These are phyloP conservation scores for Pythium dissotocum DNA, from an alignment of 352 stramenopile genomes.

Conservation along the genomic window DNA sequence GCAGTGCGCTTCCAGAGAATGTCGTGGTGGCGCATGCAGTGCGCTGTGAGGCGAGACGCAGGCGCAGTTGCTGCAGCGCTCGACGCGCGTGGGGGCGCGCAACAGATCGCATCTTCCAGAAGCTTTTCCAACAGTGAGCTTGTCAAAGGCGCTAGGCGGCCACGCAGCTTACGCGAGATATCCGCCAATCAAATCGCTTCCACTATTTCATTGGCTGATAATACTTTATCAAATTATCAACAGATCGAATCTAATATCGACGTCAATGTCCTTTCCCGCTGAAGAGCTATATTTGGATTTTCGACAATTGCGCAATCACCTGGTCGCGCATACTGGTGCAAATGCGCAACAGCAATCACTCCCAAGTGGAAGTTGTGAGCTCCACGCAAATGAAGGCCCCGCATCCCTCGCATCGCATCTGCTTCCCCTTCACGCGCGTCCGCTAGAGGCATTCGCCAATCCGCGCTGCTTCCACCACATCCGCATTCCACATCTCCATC, in stretches of 20 bases:
- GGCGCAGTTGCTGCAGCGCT: neutral
- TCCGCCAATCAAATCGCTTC: neutral
- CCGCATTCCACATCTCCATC: neutral
- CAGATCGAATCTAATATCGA: neutral
- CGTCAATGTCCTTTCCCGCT: neutral
- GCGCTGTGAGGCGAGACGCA: slow-evolving; percentile 1
- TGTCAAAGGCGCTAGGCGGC: slow-evolving; percentile 1
- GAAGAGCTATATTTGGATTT: neutral
- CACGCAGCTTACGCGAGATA: neutral
- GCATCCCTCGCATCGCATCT: neutral
- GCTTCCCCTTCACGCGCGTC: too few species aligned
- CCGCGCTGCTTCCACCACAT: neutral
- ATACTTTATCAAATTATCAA: neutral
- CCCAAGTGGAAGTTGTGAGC: slow-evolving; percentile 28
- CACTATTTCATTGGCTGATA: neutral
- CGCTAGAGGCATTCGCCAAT: slow-evolving; percentile 9
- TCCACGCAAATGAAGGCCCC: neutral
- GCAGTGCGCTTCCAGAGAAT: neutral
- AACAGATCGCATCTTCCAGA: neutral
- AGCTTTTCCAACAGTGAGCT: slow-evolving; percentile 1
- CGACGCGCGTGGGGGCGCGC: neutral
- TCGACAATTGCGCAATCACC: slow-evolving; percentile 23
- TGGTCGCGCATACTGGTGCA: neutral
- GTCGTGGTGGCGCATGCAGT: neutral
- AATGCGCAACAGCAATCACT: slow-evolving; percentile 29